Percentiles rank a stretch among this genome's conserved stretches.
phyloP scores from a whole-genome alignment of 805 yeast species.

The Starmerella sirachaensis region DNA sequence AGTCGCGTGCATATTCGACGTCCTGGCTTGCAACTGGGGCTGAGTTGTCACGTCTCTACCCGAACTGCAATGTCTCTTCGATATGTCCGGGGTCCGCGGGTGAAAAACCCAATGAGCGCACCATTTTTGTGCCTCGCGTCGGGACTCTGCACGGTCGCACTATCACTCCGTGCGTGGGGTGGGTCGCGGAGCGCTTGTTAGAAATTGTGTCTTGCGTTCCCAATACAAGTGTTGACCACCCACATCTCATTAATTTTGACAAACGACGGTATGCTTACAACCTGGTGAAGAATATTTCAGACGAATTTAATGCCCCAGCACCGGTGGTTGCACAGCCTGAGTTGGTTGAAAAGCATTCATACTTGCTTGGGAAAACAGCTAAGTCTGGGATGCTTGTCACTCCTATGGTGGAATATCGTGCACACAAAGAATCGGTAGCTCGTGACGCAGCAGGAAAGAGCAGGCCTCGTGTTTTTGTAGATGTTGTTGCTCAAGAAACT shows the following conservation, averaged over 20 bases:
- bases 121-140: constrained; percentile 25
- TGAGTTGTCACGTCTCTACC: constrained; percentile 22
- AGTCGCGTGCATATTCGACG: constrained; percentile 54
- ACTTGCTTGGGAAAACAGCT: constrained; percentile 8
- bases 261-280: constrained; percentile 62
- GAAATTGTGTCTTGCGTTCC: constrained; percentile 71
- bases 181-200: constrained; percentile 71
- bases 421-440: constrained; percentile 32
- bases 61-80: too few relatives aligned
- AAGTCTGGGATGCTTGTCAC: constrained; percentile 1
- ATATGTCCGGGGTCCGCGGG: too few relatives aligned
- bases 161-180: constrained; percentile 78
- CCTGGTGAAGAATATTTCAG: constrained; percentile 40
- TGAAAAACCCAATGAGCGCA: constrained; percentile 15
- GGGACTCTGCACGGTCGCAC: constrained; percentile 26
- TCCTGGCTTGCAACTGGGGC: constrained; percentile 57
- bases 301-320: constrained; percentile 15
- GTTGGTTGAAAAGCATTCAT: constrained; percentile 6
- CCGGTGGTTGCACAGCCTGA: constrained; percentile 7
- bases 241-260: constrained; percentile 68
- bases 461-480: constrained; percentile 35
- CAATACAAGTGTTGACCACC: constrained; percentile 55
- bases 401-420: constrained; percentile 23
- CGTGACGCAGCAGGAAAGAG: constrained; percentile 32
- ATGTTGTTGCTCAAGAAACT: constrained; percentile 38